Conservation (phyloP, 73 alveolate genomes). For the Halteria grandinella region DNA sequence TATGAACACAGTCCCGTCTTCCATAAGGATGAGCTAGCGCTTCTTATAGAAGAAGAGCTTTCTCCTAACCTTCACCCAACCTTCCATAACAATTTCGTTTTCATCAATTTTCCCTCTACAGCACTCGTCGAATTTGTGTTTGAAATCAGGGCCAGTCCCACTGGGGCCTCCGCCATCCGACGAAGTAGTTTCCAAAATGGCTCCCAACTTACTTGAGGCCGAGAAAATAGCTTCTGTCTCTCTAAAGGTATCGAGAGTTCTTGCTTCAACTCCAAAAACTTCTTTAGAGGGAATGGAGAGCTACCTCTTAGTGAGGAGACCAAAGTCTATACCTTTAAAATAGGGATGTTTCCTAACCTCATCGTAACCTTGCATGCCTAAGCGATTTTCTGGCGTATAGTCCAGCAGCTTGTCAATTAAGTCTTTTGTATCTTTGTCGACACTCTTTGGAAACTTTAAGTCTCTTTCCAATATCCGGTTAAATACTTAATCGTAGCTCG, state of each 20-base stretch:
- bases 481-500: constrained; percentile 56
- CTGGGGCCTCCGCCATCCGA: not conserved
- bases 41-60: constrained; percentile 22
- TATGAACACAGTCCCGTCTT: constrained; percentile 24
- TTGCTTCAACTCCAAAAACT: not conserved
- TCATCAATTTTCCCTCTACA: constrained; percentile 29
- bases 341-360: constrained; percentile 84
- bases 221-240: not conserved
- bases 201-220: constrained; percentile 16
- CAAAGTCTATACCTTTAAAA: constrained; percentile 86
- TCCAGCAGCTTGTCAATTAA: constrained; percentile 73
- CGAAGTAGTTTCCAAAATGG: not conserved
- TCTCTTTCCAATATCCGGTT: constrained; percentile 39
- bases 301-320: constrained; percentile 65
- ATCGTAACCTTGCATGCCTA: constrained; percentile 70
- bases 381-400: constrained; percentile 68
- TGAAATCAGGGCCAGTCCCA: not conserved
- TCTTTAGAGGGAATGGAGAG: constrained; percentile 56
- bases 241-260: constrained; percentile 5
- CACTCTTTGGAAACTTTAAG: constrained; percentile 59
- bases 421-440: constrained; percentile 85
- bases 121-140: not conserved
- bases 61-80: constrained; percentile 21
- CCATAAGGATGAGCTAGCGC: constrained; percentile 16
- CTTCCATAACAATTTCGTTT: constrained; percentile 41